Percentiles rank a stretch among this genome's conserved stretches.
phyloP scores from a whole-genome alignment of 31 red algal genomes.

The Pterothamnion heteromorphum region DNA sequence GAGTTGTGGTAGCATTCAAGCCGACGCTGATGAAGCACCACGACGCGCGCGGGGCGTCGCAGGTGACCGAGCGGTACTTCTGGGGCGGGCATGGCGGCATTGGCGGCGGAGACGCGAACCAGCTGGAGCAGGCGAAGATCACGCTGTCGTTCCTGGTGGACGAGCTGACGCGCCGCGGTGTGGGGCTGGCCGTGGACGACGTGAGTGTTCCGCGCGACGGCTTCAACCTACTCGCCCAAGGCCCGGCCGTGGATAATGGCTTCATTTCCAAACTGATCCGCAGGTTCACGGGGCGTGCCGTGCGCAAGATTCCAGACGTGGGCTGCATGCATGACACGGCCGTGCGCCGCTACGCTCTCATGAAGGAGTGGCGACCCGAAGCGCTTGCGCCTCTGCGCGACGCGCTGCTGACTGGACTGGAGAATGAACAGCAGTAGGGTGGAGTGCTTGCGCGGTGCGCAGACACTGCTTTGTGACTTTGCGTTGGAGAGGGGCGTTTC shows the following conservation, averaged over 20 bases:
- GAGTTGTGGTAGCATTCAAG: not conserved
- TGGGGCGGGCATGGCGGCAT: constrained; percentile 51
- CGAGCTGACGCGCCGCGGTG: constrained; percentile 21
- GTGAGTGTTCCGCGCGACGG: not conserved
- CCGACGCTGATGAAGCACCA: constrained; percentile 48
- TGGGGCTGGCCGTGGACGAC: constrained; percentile 13
- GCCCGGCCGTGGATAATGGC: too few relatives aligned
- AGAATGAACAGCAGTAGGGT: too few relatives aligned
- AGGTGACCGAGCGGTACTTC: constrained; percentile 50
- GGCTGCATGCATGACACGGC: not conserved
- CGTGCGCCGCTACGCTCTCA: not conserved
- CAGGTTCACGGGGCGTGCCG: not conserved
- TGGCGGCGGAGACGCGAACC: constrained; percentile 16
- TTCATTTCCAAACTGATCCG: not conserved
- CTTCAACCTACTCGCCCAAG: too few relatives aligned
- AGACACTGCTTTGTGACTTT: too few relatives aligned
- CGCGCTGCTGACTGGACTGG: too few relatives aligned
- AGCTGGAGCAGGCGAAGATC: not conserved
- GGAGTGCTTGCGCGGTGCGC: too few relatives aligned
- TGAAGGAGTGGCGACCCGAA: constrained; percentile 9
- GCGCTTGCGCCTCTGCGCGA: too few relatives aligned
- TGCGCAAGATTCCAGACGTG: not conserved
- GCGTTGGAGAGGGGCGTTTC: too few relatives aligned
- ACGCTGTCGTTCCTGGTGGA: constrained; percentile 26
- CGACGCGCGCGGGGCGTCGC: not conserved